Evolutionary conservation across 1,139 yeast genomes (phyloP), one percentile per base, ranked within the genome.

Genomic region (Saccharomyces hybrid): DNA sequence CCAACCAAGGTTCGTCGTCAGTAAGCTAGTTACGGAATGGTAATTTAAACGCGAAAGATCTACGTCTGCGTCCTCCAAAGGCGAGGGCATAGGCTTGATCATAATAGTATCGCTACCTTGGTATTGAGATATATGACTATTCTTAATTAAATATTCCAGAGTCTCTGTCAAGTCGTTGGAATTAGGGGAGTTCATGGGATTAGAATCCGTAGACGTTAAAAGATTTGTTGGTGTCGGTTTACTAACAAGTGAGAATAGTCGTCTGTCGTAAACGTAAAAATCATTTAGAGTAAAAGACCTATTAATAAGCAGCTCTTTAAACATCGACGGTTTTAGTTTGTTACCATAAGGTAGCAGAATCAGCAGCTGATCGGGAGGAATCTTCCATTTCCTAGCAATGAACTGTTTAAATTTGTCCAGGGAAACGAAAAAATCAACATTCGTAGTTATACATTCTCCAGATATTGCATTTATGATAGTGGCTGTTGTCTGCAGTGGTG

Each of bases 291-390:
- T 79, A 59, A 74, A 73, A 14, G 52, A 49, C 27, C 46, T 55
- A 38, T 61, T 49, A 61, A 67, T 47, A 58, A 56, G 11, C 62
- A 61, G 64, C 78, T 76, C 60, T 20, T 57, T 56, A 48, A 65
- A 65, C 41, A 52, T 59, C 44, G 75, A 72, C 61, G 75, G 81
- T 65, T 80, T 82, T 59, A 84, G 72, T 61, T 79, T 82, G 49
- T 79, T 76, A 0, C 90, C 93, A 69, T 79, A 84, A 2, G 88
- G 81, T 0, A 87, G 77, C 48, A 85, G 69, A n/a, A 85, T 69
- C 59, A 85, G 81, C 47, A 83, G 66, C 59, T 82, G 78, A 27
- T 76, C 79, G 1, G 61, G 54, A 0, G 75, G 73, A 4, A 78
- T 75, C 44, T 67, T 70, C 61, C 81, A 73, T 46, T 72, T 69